These are phyloP conservation scores for Aureobasidium sp. DNA, from an alignment of 2,329 filamentous ascomycete genomes.

Conservation along the genomic window DNA sequence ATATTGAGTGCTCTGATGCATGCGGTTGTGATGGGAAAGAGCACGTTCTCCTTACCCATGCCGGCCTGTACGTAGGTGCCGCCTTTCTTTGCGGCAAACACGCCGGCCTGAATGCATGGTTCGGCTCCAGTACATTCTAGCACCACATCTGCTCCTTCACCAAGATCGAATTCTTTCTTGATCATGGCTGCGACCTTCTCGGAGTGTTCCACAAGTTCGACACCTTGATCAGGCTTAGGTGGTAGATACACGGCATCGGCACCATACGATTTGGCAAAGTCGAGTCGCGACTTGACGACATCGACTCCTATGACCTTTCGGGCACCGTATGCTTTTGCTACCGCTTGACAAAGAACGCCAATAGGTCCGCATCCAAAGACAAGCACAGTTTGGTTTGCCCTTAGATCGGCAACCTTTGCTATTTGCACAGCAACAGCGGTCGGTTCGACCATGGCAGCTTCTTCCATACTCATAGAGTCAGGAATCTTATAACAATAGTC, in stretches of 20 bases:
- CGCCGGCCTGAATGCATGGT: slow-evolving; percentile 42
- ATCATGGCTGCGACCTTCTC: slow-evolving; percentile 36
- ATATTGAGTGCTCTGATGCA: slow-evolving; percentile 44
- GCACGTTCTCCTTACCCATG: slow-evolving; percentile 44
- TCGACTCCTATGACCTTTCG: slow-evolving; percentile 79
- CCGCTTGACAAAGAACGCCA: slow-evolving; percentile 78
- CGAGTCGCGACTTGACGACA: slow-evolving; percentile 70
- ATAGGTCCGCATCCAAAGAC: slow-evolving; percentile 52
- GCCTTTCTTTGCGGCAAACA: slow-evolving; percentile 39
- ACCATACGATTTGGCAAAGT: slow-evolving; percentile 58
- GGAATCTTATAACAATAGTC: slow-evolving; percentile 45
- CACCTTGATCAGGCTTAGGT: slow-evolving; percentile 23
- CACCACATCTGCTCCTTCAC: slow-evolving; percentile 44
- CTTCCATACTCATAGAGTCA: slow-evolving; percentile 40
- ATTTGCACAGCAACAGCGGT: slow-evolving; percentile 47
- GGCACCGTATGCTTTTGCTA: slow-evolving; percentile 79
- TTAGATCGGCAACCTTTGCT: slow-evolving; percentile 33
- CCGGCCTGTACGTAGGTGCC: slow-evolving; percentile 47
- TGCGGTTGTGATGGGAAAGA: slow-evolving; percentile 45
- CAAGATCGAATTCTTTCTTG: slow-evolving; percentile 32
- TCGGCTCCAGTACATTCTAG: slow-evolving; percentile 44
- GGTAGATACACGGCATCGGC: slow-evolving; percentile 41
- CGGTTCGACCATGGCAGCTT: slow-evolving; percentile 49
- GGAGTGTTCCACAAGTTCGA: slow-evolving; percentile 33
- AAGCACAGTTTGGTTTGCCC: slow-evolving; percentile 39